These are phyloP conservation scores for Cercophora scortea DNA, from an alignment of 495 filamentous ascomycete genomes.

Conservation along the genomic window DNA sequence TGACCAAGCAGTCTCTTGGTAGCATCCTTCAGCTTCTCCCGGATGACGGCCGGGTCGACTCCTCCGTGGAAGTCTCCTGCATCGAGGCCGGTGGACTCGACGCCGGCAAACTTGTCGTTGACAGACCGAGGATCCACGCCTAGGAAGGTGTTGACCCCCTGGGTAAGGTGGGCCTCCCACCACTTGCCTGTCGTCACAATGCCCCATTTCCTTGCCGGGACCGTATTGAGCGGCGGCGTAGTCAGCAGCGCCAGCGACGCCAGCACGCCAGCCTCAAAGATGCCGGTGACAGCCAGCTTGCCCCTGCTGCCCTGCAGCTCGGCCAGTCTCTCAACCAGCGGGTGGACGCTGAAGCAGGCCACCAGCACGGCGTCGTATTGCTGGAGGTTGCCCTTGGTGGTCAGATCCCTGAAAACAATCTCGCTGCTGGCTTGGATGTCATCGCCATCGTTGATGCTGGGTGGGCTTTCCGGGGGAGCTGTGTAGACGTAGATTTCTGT, in stretches of 20 bases:
- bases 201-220: conserved; percentile 57
- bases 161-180: conserved; percentile 66
- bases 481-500: conserved; percentile 44
- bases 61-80: conserved; percentile 73
- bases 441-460: conserved; percentile 57
- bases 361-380: conserved; percentile 71
- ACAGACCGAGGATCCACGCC: conserved; percentile 23
- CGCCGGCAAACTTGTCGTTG: conserved; percentile 57
- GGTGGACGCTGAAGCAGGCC: conserved; percentile 85
- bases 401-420: conserved; percentile 49
- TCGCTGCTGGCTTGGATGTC: conserved; percentile 42
- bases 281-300: conserved; percentile 59
- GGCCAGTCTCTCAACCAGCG: conserved; percentile 59
- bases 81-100: conserved; percentile 75
- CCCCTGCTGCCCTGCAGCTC: conserved; percentile 18
- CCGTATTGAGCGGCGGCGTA: conserved; percentile 4
- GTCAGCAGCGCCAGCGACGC: conserved; percentile 43
- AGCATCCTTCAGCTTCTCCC: conserved; percentile 58
- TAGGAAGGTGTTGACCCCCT: conserved; percentile 51
- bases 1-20: conserved; percentile 53
- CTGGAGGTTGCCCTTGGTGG: conserved; percentile 22
- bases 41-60: conserved; percentile 54
- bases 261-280: conserved; percentile 74
- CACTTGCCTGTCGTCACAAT: conserved; percentile 82
- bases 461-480: conserved; percentile 40